Percentiles rank a stretch among this genome's conserved stretches.
phyloP scores from a whole-genome alignment of 2,329 filamentous ascomycete species.

The Penicillium decumbens region DNA sequence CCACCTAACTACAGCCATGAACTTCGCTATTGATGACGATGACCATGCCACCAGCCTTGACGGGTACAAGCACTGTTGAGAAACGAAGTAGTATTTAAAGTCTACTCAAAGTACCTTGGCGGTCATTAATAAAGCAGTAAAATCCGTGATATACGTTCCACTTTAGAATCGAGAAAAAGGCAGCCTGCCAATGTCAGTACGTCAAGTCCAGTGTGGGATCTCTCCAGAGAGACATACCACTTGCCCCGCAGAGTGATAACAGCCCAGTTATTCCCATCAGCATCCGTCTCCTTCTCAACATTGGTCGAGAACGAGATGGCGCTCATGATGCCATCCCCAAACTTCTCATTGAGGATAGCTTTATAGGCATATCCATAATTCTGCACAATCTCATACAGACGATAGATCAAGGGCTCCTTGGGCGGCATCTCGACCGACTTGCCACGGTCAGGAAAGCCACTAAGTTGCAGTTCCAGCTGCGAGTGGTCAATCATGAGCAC shows the following conservation, averaged over 20 bases:
- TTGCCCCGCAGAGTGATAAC: slow-evolving; percentile 79
- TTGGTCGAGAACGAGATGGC: slow-evolving; percentile 87
- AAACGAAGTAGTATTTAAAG: not conserved
- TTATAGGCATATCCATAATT: slow-evolving; percentile 97
- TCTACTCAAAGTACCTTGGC: not conserved
- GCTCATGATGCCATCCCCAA: slow-evolving; percentile 92
- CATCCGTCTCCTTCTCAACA: slow-evolving; percentile 89
- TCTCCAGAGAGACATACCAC: slow-evolving; percentile 55
- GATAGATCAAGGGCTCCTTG: slow-evolving; percentile 80
- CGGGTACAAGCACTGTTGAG: not conserved
- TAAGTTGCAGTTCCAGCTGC: slow-evolving; percentile 58
- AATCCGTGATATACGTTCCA: not conserved
- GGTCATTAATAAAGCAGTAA: not conserved
- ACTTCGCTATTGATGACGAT: no score
- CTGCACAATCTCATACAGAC: slow-evolving; percentile 89
- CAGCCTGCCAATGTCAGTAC: slow-evolving; percentile 30
- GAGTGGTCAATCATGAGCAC: slow-evolving; percentile 59
- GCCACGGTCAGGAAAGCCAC: slow-evolving; percentile 75
- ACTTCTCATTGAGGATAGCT: slow-evolving; percentile 92
- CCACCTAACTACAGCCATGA: no score
- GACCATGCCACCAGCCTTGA: no score
- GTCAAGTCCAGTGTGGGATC: not conserved
- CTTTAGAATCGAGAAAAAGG: slow-evolving; percentile 45
- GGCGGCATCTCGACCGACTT: slow-evolving; percentile 76
- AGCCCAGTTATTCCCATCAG: slow-evolving; percentile 74